Evolutionary conservation across 768 basidiomycete genomes (phyloP).

Genomic region (Russula dissimulans): DNA sequence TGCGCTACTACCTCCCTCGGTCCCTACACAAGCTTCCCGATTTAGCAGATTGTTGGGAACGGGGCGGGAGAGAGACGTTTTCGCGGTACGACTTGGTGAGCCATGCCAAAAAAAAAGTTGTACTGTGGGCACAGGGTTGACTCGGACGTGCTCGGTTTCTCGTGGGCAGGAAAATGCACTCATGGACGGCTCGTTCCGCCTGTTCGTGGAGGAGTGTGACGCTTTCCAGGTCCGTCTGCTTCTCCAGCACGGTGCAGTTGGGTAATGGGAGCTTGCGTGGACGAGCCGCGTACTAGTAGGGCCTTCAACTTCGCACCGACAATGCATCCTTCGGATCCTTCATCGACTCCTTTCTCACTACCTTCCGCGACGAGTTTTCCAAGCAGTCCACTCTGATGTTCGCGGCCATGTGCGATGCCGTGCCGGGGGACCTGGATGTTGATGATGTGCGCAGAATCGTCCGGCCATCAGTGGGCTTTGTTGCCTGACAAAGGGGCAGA

Average conservation of each 20-base stretch:
- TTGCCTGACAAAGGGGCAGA: constrained; percentile 25
- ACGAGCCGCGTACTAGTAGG: constrained; percentile 38
- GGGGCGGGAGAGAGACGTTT: constrained; percentile 42
- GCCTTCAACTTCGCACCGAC: constrained; percentile 60
- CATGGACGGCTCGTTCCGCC: constrained; percentile 60
- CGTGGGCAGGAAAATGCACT: constrained; percentile 44
- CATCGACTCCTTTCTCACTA: constrained; percentile 44
- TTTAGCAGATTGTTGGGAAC: constrained; percentile 44
- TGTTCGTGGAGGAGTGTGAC: constrained; percentile 68
- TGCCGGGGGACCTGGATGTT: constrained; percentile 22
- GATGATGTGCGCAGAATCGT: constrained; percentile 5
- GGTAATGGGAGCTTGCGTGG: neutral
- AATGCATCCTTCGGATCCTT: constrained; percentile 58
- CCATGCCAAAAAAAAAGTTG: neutral
- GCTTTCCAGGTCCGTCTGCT: constrained; percentile 47
- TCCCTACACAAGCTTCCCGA: constrained; percentile 59
- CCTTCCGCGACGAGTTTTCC: constrained; percentile 58
- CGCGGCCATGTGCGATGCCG: constrained; percentile 43
- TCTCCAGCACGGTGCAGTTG: neutral
- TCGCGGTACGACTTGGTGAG: constrained; percentile 46
- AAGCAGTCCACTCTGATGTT: constrained; percentile 53
- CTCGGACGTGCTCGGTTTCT: neutral
- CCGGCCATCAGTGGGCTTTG: neutral
- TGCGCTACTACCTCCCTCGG: constrained; percentile 56
- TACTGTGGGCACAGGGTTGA: neutral